Evolutionary conservation across 2,329 filamentous ascomycete genomes (phyloP).

Genomic region (Chrysosporium queenslandicum): DNA sequence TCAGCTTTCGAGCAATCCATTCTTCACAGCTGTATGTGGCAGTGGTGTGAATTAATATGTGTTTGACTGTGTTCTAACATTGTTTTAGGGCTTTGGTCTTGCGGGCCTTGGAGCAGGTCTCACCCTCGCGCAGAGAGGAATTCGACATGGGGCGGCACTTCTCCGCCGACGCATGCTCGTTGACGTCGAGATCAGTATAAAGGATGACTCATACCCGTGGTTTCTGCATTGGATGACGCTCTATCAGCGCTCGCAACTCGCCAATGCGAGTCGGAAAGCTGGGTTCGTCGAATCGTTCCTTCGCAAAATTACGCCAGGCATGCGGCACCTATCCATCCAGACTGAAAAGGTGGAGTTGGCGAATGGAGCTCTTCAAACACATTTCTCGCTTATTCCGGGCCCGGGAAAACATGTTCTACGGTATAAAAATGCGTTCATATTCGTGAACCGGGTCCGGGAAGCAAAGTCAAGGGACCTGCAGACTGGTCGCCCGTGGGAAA

Average conservation of each 20-base stretch:
- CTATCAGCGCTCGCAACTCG: slow-evolving; percentile 57
- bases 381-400: slow-evolving; percentile 82
- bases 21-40: slow-evolving; percentile 40
- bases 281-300: slow-evolving; percentile 45
- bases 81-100: slow-evolving; percentile 65
- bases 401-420: slow-evolving; percentile 82
- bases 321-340: slow-evolving; percentile 56
- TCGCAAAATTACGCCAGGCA: slow-evolving; percentile 47
- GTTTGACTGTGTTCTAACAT: neutral
- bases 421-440: slow-evolving; percentile 76
- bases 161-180: slow-evolving; percentile 79
- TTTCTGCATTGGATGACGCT: slow-evolving; percentile 88
- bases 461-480: slow-evolving; percentile 65
- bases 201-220: slow-evolving; percentile 90
- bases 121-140: slow-evolving; percentile 67
- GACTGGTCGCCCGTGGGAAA: slow-evolving; percentile 87
- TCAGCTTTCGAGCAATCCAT: slow-evolving; percentile 40
- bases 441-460: slow-evolving; percentile 78
- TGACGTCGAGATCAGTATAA: slow-evolving; percentile 88
- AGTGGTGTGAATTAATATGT: neutral
- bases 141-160: slow-evolving; percentile 61
- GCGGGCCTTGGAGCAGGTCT: slow-evolving; percentile 76
- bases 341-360: slow-evolving; percentile 53
- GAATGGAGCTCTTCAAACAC: slow-evolving; percentile 61
- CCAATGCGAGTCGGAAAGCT: slow-evolving; percentile 28